Conservation (phyloP, 371 early-diverging fungal species). For the Circinella umbellata region DNA sequence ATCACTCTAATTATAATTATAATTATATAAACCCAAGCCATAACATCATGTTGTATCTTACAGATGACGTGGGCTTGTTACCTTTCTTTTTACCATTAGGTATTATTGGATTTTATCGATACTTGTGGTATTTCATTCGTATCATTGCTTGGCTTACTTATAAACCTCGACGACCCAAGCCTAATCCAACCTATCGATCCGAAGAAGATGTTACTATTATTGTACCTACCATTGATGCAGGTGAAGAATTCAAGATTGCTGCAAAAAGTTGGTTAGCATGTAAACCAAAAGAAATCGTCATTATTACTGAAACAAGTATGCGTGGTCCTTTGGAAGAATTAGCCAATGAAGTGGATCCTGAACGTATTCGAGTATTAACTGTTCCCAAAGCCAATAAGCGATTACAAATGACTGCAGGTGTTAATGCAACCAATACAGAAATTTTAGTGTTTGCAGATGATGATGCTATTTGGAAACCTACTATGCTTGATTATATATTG, state of each 20-base stretch:
- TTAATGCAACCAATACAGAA: conserved; percentile 66
- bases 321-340: conserved; percentile 53
- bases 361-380: conserved; percentile 51
- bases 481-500: conserved; percentile 63
- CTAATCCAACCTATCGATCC: conserved; percentile 53
- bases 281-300: conserved; percentile 67
- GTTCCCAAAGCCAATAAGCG: conserved; percentile 69
- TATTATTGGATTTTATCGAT: conserved; percentile 71
- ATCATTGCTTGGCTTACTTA: conserved; percentile 55
- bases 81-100: conserved; percentile 74
- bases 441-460: conserved; percentile 75
- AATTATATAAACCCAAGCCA: neutral
- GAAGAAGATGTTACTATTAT: conserved; percentile 69
- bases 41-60: conserved; percentile 65
- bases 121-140: conserved; percentile 70
- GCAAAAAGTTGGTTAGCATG: conserved; percentile 66
- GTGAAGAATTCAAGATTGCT: conserved; percentile 75
- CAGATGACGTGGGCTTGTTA: conserved; percentile 56
- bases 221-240: conserved; percentile 76
- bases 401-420: conserved; percentile 72
- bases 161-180: conserved; percentile 50
- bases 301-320: conserved; percentile 61
- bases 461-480: conserved; percentile 69
- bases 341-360: conserved; percentile 56
- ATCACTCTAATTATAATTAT: neutral